These are phyloP conservation scores for Backusella westeae DNA, from an alignment of 192 early-diverging fungal genomes.

Conservation along the genomic window DNA sequence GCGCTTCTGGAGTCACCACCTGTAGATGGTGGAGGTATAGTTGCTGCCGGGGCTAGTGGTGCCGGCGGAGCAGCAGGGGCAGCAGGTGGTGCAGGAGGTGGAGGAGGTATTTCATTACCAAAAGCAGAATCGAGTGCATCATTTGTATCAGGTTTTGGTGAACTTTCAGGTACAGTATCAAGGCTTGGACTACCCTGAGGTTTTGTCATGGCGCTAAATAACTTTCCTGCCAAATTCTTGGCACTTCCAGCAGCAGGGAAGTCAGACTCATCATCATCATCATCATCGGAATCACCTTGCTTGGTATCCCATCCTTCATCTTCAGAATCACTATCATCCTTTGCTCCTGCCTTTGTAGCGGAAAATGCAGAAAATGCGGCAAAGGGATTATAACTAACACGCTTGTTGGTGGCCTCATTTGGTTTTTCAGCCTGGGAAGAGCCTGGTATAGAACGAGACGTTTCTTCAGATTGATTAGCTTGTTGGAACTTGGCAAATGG, in stretches of 20 bases:
- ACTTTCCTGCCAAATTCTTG: conserved; percentile 30
- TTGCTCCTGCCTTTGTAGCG: conserved; percentile 4
- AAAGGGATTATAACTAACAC: conserved; percentile 45
- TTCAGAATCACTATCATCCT: conserved; percentile 21
- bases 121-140: conserved; percentile 1
- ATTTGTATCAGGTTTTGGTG: conserved; percentile 10
- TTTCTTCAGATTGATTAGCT: not conserved
- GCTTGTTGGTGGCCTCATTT: conserved; percentile 22
- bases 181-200: conserved; percentile 12
- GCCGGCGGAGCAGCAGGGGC: conserved; percentile 11
- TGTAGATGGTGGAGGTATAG: conserved; percentile 7
- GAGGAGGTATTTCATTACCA: conserved; percentile 7
- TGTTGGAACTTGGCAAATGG: conserved; percentile 36
- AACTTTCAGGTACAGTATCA: conserved; percentile 11
- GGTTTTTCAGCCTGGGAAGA: conserved; percentile 13
- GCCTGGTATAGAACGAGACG: not conserved
- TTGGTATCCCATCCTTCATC: conserved; percentile 40
- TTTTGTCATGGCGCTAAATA: conserved; percentile 29
- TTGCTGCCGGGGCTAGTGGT: conserved; percentile 7
- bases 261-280: conserved; percentile 20
- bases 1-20: conserved; percentile 42
- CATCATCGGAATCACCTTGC: conserved; percentile 33
- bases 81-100: conserved; percentile 21
- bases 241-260: conserved; percentile 33
- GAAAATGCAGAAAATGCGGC: conserved; percentile 27